A percentile compares a stretch with the other conserved stretches of the same genome.
Evolutionary conservation across 805 yeast genomes (phyloP).

Genomic region (Lachancea nothofagi): DNA sequence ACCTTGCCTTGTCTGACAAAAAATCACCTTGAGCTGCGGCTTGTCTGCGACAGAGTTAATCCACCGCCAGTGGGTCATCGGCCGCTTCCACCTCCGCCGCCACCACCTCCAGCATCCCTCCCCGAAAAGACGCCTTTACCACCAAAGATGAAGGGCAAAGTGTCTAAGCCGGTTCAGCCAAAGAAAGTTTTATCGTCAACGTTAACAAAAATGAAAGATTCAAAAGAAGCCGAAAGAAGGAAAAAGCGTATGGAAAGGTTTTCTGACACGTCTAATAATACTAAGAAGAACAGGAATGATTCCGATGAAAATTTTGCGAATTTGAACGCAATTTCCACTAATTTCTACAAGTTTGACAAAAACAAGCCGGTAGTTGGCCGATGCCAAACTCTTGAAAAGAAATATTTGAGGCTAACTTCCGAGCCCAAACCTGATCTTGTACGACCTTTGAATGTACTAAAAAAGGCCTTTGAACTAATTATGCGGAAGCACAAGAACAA

Average conservation of each 20-base stretch:
- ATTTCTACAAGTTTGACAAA: slow-evolving; percentile 30
- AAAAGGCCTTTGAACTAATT: slow-evolving; percentile 51
- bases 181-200: not conserved
- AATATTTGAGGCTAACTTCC: slow-evolving; percentile 78
- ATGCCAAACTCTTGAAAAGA: slow-evolving; percentile 62
- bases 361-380: slow-evolving; percentile 53
- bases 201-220: not conserved
- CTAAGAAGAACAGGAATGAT: slow-evolving; percentile 12
- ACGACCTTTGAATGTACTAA: slow-evolving; percentile 62
- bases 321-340: slow-evolving; percentile 28
- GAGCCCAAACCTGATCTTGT: slow-evolving; percentile 84
- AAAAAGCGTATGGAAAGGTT: slow-evolving; percentile 36
- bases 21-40: not conserved
- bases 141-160: slow-evolving; percentile 3
- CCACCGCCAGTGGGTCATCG: slow-evolving; percentile 1
- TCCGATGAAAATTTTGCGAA: slow-evolving; percentile 24
- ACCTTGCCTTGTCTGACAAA: slow-evolving; percentile 19
- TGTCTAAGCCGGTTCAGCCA: not conserved
- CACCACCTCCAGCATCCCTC: slow-evolving; percentile 7
- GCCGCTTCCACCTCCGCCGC: slow-evolving; percentile 19
- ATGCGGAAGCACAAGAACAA: slow-evolving; percentile 44
- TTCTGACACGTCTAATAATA: slow-evolving; percentile 19
- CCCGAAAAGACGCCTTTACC: slow-evolving; percentile 1
- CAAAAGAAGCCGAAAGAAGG: slow-evolving; percentile 26
- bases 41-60: slow-evolving; percentile 5